Evolutionary conservation across 2,329 filamentous ascomycete species (phyloP), one percentile per base, ranked within the genome.

Genomic region (Orbilia brochopaga): DNA sequence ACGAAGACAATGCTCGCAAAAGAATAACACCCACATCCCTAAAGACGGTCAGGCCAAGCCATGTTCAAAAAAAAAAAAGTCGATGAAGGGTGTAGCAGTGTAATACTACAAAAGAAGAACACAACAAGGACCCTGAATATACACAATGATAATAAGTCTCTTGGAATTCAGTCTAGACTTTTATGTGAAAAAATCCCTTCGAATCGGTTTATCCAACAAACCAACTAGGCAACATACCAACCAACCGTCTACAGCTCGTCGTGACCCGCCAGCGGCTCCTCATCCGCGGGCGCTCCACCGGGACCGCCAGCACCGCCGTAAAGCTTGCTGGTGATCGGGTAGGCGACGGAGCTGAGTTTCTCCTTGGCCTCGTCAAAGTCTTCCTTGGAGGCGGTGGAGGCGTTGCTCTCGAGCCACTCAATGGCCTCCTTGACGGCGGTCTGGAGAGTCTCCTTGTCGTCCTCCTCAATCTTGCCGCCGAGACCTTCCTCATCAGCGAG

Each of bases 361-460:
- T 99, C 93, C 86, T 95, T 96, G 85, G 97, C 93, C 87, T 99
- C 94, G 82, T 97, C 92, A 78, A 97, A 97, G 84, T 97, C 94
- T 84, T 97, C 93, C 70, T 91, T 85, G 76, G 85, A 87, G 35
- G 65, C 65, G 58, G 89, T 89, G 76, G 89, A 87, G 76, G 87
- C 90, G 83, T 97, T 95, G 86, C 96, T 91, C 77, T 97, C 92
- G 72, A 99, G 88, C 94, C 94, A 99, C 81, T 97, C 92, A 78
- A 88, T 89, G 75, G 91, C 85, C 85, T 99, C 94, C 90, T 97
- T 97, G 83, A 99, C 88, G 75, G 94, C 94, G 76, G 97, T 92
- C 75, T 96, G 83, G 77, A 99, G 87, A 78, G 91, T 88, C 83
- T 97, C 92, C 90, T 97, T 97, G 83, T 99, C 94, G 78, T 97